Evolutionary conservation across 306 rosid species (phyloP).

Genomic region (Quercus robur): DNA sequence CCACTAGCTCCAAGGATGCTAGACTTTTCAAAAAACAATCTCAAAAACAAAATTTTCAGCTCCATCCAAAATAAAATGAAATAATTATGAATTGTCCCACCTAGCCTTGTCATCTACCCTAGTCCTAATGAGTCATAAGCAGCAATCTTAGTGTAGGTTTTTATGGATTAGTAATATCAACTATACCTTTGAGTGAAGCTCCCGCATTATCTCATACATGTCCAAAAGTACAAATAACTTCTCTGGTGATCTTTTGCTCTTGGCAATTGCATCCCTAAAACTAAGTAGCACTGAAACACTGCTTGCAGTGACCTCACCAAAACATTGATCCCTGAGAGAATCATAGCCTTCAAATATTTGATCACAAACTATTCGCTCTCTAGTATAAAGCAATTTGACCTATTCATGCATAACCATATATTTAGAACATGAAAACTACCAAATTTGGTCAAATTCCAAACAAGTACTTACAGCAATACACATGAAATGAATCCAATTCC

Average conservation of each 20-base stretch:
- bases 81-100: neutral
- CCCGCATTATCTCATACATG: too few species aligned
- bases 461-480: slow-evolving; percentile 81
- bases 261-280: too few species aligned
- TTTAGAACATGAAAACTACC: neutral
- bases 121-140: too few species aligned
- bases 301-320: too few species aligned
- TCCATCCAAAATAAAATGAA: neutral
- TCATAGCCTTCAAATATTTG: slow-evolving; percentile 26
- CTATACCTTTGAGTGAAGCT: too few species aligned
- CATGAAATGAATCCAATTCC: slow-evolving; percentile 98
- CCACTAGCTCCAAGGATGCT: neutral
- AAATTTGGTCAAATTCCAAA: slow-evolving; percentile 3
- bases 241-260: too few species aligned
- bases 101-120: too few species aligned
- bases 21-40: neutral
- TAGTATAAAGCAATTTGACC: slow-evolving; percentile 92
- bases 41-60: neutral
- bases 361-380: slow-evolving; percentile 90
- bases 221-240: too few species aligned
- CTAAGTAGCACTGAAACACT: too few species aligned
- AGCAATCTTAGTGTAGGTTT: too few species aligned
- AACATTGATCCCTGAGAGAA: too few species aligned
- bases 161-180: too few species aligned
- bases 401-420: slow-evolving; percentile 35